Evolutionary conservation across 139 green algal genomes (phyloP), one percentile per base, ranked within the genome.

Genomic region (Coelastrella sp.): DNA sequence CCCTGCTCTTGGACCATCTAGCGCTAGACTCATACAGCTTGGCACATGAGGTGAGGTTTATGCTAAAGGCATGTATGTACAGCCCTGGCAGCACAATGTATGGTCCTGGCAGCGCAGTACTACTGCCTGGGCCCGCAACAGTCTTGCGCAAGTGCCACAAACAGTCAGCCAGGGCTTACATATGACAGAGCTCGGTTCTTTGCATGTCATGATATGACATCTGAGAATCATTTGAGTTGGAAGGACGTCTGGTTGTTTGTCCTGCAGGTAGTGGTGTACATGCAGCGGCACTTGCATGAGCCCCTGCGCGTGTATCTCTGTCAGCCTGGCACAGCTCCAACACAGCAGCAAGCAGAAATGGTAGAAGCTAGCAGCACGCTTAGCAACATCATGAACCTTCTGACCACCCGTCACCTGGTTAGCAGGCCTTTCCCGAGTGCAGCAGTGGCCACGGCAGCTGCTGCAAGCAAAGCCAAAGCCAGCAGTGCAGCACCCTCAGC

Each of bases 201-300:
- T 47, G 32, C 32, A 47, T 47, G 32, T 47, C 32, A 47, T 47
- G 1, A 2, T 47, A 47, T 47, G 32, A 47, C 32, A 47, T 47
- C 32, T 47, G 32, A 47, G 32, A 1, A 47, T 47, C 1, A 47
- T 47, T 47, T 47, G 32, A 47, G 32, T 47, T 1, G 32, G 32
- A 47, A 47, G 32, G 32, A 47, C 32, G 32, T 47, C 32, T 47
- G 32, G 32, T 47, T 47, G 32, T 32, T 17, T 76, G 17, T n/a
- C 14, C 17, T 76, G 64, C 64, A 88, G 83, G 83, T 88, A 3
- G 83, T 88, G 17, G 68, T 88, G 17, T 88, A 88, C 68, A 88
- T 88, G 83, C 83, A 88, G 68, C 66, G 20, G 2, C 83, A 88
- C 68, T 68, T 88, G 17, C 23, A 47, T 57, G 68, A 88, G 47